phyloP scores from a whole-genome alignment of 805 yeast species.

The Lipomyces lipofer region DNA sequence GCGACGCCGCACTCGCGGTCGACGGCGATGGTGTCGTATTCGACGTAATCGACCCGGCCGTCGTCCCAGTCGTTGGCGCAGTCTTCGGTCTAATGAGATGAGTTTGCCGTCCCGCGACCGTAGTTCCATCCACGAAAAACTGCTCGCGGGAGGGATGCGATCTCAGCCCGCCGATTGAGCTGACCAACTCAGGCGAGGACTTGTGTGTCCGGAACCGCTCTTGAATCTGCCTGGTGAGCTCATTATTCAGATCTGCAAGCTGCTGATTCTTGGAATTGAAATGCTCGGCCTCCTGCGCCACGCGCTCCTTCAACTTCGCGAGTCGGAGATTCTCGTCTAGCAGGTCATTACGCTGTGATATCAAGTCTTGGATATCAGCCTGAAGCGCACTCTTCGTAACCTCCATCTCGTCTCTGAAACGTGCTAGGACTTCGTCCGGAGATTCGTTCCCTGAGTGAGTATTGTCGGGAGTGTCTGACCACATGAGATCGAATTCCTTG shows the following conservation, averaged over 20 bases:
- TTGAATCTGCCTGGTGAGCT: slow-evolving; percentile 40
- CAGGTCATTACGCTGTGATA: slow-evolving; percentile 36
- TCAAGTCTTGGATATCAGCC: slow-evolving; percentile 46
- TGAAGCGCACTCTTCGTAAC: slow-evolving; percentile 50
- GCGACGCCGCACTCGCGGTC: background rate
- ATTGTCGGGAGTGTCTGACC: too few species aligned
- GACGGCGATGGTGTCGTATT: background rate
- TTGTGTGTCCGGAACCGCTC: slow-evolving; percentile 35
- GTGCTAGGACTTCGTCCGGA: slow-evolving; percentile 46
- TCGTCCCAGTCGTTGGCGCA: too few species aligned
- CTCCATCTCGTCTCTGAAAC: slow-evolving; percentile 49
- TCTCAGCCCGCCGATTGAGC: slow-evolving; percentile 2
- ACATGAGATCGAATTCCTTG: slow-evolving; percentile 47
- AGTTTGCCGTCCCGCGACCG: background rate
- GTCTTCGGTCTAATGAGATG: background rate
- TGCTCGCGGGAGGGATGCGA: slow-evolving; percentile 2
- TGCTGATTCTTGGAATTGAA: slow-evolving; percentile 41
- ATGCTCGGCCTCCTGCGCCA: slow-evolving; percentile 38
- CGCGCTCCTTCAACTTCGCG: slow-evolving; percentile 32
- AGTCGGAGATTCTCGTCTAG: slow-evolving; percentile 37
- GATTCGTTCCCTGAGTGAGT: slow-evolving; percentile 45
- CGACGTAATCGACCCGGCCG: background rate
- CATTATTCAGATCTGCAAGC: slow-evolving; percentile 43
- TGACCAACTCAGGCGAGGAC: slow-evolving; percentile 3
- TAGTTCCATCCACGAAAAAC: background rate